A percentile compares a stretch with the other conserved stretches of the same genome.
phyloP scores from a whole-genome alignment of 176 grass and related monocot species.

The Juncus effusus region DNA sequence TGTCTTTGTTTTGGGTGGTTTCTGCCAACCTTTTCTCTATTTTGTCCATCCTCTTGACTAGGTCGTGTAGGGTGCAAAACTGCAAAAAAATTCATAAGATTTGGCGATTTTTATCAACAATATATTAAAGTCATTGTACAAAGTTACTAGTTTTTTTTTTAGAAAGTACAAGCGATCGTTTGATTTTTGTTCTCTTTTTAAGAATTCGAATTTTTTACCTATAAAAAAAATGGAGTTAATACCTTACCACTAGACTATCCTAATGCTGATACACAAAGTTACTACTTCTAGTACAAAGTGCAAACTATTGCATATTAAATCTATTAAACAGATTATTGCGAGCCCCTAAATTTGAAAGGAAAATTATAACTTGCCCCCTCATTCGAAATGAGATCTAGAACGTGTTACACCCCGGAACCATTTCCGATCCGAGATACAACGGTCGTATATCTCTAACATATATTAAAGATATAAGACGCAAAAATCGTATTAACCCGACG shows the following conservation, averaged over 20 bases:
- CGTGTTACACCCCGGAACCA: too few relatives aligned
- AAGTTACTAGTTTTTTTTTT: background rate
- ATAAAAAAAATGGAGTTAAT: background rate
- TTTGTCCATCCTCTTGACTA: conserved; percentile 25
- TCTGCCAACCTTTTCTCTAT: conserved; percentile 35
- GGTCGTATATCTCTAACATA: too few relatives aligned
- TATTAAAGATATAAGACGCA: too few relatives aligned
- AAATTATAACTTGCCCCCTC: too few relatives aligned
- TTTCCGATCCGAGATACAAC: too few relatives aligned
- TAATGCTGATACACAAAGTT: background rate
- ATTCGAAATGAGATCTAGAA: too few relatives aligned
- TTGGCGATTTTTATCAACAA: too few relatives aligned
- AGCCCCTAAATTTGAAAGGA: too few relatives aligned
- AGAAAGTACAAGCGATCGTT: background rate
- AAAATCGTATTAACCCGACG: too few relatives aligned
- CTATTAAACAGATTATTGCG: background rate
- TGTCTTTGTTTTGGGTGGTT: conserved; percentile 37
- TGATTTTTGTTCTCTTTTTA: background rate
- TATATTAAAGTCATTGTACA: background rate
- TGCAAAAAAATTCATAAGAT: conserved; percentile 2
- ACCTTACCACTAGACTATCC: background rate
- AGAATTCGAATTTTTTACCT: background rate
- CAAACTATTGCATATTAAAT: background rate
- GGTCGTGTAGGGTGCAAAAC: conserved; percentile 22
- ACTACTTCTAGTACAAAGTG: background rate